Evolutionary conservation across 495 filamentous ascomycete species (phyloP), one percentile per base, ranked within the genome.

Genomic region (Trichoderma reesei): DNA sequence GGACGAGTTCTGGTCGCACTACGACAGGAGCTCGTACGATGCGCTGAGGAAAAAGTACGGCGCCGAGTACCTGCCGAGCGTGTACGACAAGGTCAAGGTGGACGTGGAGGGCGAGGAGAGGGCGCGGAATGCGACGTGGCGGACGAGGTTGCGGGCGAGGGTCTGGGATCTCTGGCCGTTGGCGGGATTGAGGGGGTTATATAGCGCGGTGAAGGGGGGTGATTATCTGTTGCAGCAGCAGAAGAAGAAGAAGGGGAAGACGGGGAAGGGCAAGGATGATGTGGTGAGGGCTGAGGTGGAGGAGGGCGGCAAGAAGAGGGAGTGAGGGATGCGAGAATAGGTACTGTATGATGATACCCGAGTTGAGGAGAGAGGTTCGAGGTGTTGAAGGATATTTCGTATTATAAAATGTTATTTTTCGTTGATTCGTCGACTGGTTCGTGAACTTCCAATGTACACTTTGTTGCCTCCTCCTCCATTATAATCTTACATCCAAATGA

Each of bases 41-140:
- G 70, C 46, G 0, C 67, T 83, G 59, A 67, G 83, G n/a, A 67
- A 66, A 16, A 76, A 74, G 65, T 84, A 83, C 64, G 65, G 69
- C 6, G 81, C 81, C 0, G 66, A 64, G 4, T 68, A 73, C 26
- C 62, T 84, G 63, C 82, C 82, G 5, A 79, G 72, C 61, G 77
- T 84, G 18, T 85, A 76, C 63, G 78, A 83, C 60, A 85, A 85
- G 69, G 77, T 80, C 33, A 77, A 72, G 66, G 73, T 82, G 0
- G 76, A 81, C 65, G 69, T 67, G 14, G 70, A 68, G 3, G 71
- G 69, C 20, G 69, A 73, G 48, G 67, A 64, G 54, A 64, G 46
- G 36, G 69, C 67, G 34, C 14, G 18, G 3, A 34, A 41, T 26
- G 65, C 63, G 38, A 60, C 64, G 42, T 66, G 60, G 63, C 54